These are phyloP conservation scores for Ascochyta viciae-villosae DNA, from an alignment of 2,329 filamentous ascomycete species.

Conservation along the genomic window DNA sequence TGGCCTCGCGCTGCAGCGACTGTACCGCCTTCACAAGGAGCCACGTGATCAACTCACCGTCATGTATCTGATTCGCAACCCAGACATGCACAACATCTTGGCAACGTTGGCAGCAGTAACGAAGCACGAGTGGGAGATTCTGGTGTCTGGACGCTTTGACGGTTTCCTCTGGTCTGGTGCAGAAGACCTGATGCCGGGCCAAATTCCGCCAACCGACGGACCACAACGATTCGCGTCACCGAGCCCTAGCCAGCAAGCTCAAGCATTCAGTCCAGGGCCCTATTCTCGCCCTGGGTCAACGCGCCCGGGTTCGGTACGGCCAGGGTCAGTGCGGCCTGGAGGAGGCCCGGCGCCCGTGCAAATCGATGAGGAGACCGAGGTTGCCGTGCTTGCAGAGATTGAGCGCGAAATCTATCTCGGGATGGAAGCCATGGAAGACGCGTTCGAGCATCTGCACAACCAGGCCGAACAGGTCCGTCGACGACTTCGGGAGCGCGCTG, in stretches of 20 bases:
- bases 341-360: slow-evolving; percentile 72
- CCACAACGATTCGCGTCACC: slow-evolving; percentile 52
- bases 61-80: slow-evolving; percentile 85
- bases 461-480: slow-evolving; percentile 82
- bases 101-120: slow-evolving; percentile 88
- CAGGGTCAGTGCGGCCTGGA: slow-evolving; percentile 35
- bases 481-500: slow-evolving; percentile 79
- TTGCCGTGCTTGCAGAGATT: slow-evolving; percentile 86
- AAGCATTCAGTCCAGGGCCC: slow-evolving; percentile 41
- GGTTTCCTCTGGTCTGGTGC: slow-evolving; percentile 95
- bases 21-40: slow-evolving; percentile 76
- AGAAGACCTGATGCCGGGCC: slow-evolving; percentile 61
- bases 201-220: slow-evolving; percentile 50
- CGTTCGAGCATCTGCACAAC: slow-evolving; percentile 88
- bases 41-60: slow-evolving; percentile 87
- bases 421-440: slow-evolving; percentile 94
- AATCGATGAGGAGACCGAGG: slow-evolving; percentile 92
- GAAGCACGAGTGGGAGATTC: slow-evolving; percentile 93
- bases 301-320: slow-evolving; percentile 43
- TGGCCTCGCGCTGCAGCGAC: slow-evolving; percentile 78
- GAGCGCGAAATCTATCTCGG: slow-evolving; percentile 91
- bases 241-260: slow-evolving; percentile 40
- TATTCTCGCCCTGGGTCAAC: slow-evolving; percentile 31
- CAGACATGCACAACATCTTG: slow-evolving; percentile 81
- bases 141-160: slow-evolving; percentile 92